Evolutionary conservation across 768 basidiomycete species (phyloP).

Genomic region (Leccinum truebloodii): DNA sequence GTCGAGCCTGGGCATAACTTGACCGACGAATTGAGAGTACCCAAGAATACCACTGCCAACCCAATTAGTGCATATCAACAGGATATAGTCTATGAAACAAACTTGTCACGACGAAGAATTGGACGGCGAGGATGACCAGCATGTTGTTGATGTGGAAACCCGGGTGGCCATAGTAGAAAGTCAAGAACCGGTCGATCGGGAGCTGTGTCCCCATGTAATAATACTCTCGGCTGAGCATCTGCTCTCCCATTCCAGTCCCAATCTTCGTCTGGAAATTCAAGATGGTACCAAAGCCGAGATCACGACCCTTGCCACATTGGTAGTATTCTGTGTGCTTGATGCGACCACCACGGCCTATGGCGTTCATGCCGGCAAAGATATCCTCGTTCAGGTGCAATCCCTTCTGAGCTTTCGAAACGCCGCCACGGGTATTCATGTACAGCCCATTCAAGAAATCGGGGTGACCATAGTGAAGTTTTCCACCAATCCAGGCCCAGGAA

Average conservation of each 20-base stretch:
- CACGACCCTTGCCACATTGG: constrained; percentile 98
- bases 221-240: constrained; percentile 98
- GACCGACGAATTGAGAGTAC: constrained; percentile 84
- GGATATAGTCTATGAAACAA: constrained; percentile 35
- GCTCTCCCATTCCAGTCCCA: constrained; percentile 99
- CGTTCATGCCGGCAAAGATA: constrained; percentile 99
- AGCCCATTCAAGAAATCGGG: constrained; percentile 98
- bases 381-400: constrained; percentile 99
- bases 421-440: constrained; percentile 98
- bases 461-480: constrained; percentile 98
- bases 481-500: constrained; percentile 95
- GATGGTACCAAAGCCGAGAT: constrained; percentile 98
- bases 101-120: constrained; percentile 92
- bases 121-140: constrained; percentile 95
- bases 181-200: constrained; percentile 97
- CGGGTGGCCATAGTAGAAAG: constrained; percentile 99
- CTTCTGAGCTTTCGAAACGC: constrained; percentile 98
- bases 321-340: constrained; percentile 99
- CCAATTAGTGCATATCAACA: constrained; percentile 16
- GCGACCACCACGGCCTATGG: constrained; percentile 91
- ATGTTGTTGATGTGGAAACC: constrained; percentile 99
- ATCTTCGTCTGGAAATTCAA: constrained; percentile 99
- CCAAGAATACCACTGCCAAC: constrained; percentile 85
- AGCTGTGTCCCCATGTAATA: constrained; percentile 98
- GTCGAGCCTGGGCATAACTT: constrained; percentile 75